These are phyloP conservation scores for Microbotryomycetes sp. DNA, from an alignment of 1,284 basidiomycete genomes.

Conservation along the genomic window DNA sequence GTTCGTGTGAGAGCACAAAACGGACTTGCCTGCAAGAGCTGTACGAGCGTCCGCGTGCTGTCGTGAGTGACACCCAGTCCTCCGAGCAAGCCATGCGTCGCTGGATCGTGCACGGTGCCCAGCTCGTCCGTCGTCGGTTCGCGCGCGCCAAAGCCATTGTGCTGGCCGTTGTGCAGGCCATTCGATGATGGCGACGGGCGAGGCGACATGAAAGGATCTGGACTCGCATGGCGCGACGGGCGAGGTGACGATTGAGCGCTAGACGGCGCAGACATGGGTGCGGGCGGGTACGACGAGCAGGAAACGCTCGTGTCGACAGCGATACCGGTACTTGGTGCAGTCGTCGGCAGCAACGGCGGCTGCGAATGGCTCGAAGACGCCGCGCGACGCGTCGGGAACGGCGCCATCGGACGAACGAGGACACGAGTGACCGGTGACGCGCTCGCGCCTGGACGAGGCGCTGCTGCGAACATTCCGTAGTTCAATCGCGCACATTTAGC, in stretches of 20 bases:
- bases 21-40: neutral
- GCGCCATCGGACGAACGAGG: neutral
- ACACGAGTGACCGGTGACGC: neutral
- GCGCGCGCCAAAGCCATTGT: too few species aligned
- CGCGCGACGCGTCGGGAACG: neutral
- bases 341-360: neutral
- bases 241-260: neutral
- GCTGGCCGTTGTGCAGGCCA: neutral
- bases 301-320: too few species aligned
- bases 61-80: neutral
- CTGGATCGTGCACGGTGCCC: neutral
- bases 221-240: neutral
- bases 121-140: too few species aligned
- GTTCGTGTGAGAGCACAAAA: neutral
- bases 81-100: neutral
- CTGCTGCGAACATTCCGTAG: neutral
- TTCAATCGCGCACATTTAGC: neutral
- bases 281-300: too few species aligned
- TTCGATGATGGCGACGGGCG: neutral
- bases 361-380: neutral
- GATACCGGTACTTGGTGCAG: neutral
- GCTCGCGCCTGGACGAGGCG: neutral
- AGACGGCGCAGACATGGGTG: neutral
- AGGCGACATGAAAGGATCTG: neutral
- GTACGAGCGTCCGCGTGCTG: neutral